phyloP scores from a whole-genome alignment of 1,284 basidiomycete genomes.

The Trametes pubescens region DNA sequence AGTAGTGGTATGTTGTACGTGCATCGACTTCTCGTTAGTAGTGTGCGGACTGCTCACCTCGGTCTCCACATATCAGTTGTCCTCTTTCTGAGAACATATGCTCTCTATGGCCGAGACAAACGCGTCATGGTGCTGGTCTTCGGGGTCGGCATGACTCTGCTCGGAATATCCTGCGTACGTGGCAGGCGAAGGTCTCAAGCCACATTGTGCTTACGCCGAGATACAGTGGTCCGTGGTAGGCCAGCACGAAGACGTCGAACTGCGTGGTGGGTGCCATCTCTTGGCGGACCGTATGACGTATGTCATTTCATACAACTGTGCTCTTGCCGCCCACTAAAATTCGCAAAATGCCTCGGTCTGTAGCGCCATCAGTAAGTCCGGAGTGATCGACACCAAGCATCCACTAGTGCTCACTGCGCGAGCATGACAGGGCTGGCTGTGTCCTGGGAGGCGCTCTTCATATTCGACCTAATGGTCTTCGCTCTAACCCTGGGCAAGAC shows the following conservation, averaged over 20 bases:
- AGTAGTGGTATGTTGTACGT: conserved; percentile 41
- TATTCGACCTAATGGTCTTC: conserved; percentile 42
- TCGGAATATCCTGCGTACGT: conserved; percentile 37
- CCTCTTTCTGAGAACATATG: conserved; percentile 40
- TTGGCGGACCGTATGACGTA: conserved; percentile 35
- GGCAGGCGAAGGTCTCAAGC: too few relatives aligned
- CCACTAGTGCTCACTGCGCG: conserved; percentile 20
- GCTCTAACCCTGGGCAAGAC: conserved; percentile 42
- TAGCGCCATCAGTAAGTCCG: conserved; percentile 35
- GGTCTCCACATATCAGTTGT: conserved; percentile 25
- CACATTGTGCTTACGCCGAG: not conserved
- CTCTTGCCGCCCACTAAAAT: conserved; percentile 4
- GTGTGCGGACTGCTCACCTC: conserved; percentile 2
- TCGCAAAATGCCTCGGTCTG: conserved; percentile 4
- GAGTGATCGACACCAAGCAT: not conserved
- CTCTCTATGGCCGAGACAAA: conserved; percentile 38
- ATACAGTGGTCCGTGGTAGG: conserved; percentile 37
- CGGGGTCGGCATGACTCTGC: conserved; percentile 23
- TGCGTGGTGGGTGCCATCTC: conserved; percentile 38
- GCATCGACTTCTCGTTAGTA: not conserved
- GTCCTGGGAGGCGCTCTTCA: conserved; percentile 43
- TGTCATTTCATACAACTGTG: conserved; percentile 8
- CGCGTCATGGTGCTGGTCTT: conserved; percentile 33
- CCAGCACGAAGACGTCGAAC: conserved; percentile 31
- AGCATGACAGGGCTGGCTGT: conserved; percentile 38